Base-by-base conservation (phyloP, 2,329 filamentous ascomycete genomes). In the Peltaster fructicola region DNA sequence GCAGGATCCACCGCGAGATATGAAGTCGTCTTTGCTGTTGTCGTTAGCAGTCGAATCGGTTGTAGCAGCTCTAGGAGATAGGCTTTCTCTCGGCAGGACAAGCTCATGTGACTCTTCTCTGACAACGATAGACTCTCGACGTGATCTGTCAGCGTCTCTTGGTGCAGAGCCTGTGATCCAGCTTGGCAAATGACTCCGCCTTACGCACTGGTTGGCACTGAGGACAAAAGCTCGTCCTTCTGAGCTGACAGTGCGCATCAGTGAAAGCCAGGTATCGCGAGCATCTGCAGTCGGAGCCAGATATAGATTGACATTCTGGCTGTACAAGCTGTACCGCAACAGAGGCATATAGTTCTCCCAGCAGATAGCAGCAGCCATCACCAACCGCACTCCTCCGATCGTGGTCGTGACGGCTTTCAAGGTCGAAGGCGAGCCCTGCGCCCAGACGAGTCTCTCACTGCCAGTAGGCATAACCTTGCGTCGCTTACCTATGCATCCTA, bases 291-390 rank as follows among this genome's bases (percentile, higher is more conserved):
- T 93, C 0, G 85, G 85, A 0, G 84, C 82, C 2, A 93, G 67
- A 51, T 85, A 93, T 8, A 93, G 55, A 47, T 91, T 91, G 41
- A 93, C 71, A 44, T 91, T 91, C 50, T 93, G 85, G 3, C 69
- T 65, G 50, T 93, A 95, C 17, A 93, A 60, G 9, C 70, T 65
- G 46, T 91, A 77, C 10, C 85, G 68, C 6, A 93, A 59, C 10
- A 93, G 57, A 0, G 84, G 84, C 82, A 92, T 93, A 54, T 85
- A 91, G 50, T 79, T 92, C 51, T 95, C 84, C 84, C 84, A 93
- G 59, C 84, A 92, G 37, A 95, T 90, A 3, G 82, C 85, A 3
- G 77, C 72, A 0, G 75, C 84, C 31, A 93, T 65, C 29, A 79
- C 85, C 31, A 93, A 54, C 34, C 69, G 71, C 3, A 82, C 67